A percentile compares a stretch with the other conserved stretches of the same genome.
phyloP scores from a whole-genome alignment of 495 filamentous ascomycete genomes.

The Pseudoneurospora amorphoporcata region DNA sequence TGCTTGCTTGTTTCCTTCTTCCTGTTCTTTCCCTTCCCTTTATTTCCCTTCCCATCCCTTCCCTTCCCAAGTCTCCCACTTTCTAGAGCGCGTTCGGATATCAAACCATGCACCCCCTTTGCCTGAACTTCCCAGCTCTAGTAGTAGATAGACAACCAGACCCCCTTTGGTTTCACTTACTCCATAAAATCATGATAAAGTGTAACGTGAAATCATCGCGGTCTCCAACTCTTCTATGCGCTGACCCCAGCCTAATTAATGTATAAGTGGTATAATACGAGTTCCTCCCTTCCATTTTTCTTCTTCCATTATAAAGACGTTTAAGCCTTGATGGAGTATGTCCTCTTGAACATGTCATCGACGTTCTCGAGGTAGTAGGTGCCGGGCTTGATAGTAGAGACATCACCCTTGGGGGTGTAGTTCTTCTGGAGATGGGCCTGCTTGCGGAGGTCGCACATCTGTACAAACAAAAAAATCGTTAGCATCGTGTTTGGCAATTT shows the following conservation, averaged over 20 bases:
- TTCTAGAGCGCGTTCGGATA: background rate
- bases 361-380: slow-evolving; percentile 86
- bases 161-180: background rate
- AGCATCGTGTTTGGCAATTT: background rate
- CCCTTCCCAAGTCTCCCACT: background rate
- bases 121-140: background rate
- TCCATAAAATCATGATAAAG: background rate
- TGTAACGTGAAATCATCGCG: background rate
- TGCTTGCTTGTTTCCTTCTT: background rate
- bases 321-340: slow-evolving; percentile 82
- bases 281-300: background rate
- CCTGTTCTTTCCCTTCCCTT: background rate
- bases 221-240: background rate
- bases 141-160: background rate
- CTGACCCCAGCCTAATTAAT: background rate
- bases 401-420: slow-evolving; percentile 67
- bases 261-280: background rate
- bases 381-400: slow-evolving; percentile 64
- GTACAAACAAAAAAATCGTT: slow-evolving; percentile 19
- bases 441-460: slow-evolving; percentile 88
- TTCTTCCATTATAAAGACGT: slow-evolving; percentile 1
- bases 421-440: slow-evolving; percentile 88
- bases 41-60: background rate
- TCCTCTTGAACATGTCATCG: slow-evolving; percentile 91
- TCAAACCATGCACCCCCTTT: background rate